Evolutionary conservation across 2,329 filamentous ascomycete genomes (phyloP), one percentile per base, ranked within the genome.

Genomic region (Aspergillus sp.): DNA sequence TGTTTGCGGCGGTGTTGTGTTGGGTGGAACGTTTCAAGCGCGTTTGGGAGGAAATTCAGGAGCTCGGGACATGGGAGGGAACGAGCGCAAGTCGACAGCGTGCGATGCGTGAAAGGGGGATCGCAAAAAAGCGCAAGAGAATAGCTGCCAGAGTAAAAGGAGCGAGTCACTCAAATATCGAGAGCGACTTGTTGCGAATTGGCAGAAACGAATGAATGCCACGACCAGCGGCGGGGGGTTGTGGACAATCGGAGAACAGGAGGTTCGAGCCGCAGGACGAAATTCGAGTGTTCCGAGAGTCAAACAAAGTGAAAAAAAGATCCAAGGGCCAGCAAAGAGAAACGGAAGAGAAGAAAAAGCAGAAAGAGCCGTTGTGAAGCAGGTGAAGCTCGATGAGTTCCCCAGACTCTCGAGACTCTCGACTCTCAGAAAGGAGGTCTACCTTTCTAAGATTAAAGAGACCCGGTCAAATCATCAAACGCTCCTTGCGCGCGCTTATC

Each of bases 401-500:
- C 67, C 66, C 68, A 62, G 65, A 68, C 61, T 64, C 57, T 59
- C 58, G 55, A 60, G 58, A 66, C 63, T 55, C 21, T 21, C 21
- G 21, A 21, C 3, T 1, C 21, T 21, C 63, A 46, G 49, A 58
- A 60, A 65, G 72, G 72, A 72, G 71, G 70, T 60, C 51, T 57
- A 41, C 33, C 27, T 19, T n/a, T 23, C 23, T 19, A 21, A 21
- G 46, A 48, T 27, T 17, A 52, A 14, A 24, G 44, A 46, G 33
- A 23, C 37, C 56, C 59, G 55, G 69, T 69, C 27, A 31, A 31
- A 31, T 31, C 27, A 31, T 69, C 69, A 74, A 70, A 70, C 72
- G 72, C 72, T 66, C 68, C 70, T 73, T 71, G 66, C 70, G 71
- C 72, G 72, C 72, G 72, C 64, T 65, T 74, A 68, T 60, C 62